Conservation (phyloP, 352 stramenopile genomes). For the Phytophthora agathidicida region DNA sequence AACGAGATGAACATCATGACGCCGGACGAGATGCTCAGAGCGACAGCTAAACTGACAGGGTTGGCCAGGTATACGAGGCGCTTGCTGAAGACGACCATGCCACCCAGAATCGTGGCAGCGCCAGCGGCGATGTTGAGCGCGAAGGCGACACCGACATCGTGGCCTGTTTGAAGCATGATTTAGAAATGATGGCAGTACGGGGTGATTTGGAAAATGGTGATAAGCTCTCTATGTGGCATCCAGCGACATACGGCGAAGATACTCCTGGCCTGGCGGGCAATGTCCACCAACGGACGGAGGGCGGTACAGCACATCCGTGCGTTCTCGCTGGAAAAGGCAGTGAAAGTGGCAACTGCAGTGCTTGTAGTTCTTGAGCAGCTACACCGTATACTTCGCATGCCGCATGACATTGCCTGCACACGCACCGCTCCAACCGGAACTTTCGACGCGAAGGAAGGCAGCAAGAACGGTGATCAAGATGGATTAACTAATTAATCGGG, state of each 20-base stretch:
- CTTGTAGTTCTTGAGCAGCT: too few relatives aligned
- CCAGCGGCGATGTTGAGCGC: constrained; percentile 31
- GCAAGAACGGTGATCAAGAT: not conserved
- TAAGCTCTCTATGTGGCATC: too few relatives aligned
- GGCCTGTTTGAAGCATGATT: constrained; percentile 41
- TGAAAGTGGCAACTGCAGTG: too few relatives aligned
- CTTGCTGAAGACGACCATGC: constrained; percentile 55
- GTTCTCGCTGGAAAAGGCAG: too few relatives aligned
- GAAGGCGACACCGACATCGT: constrained; percentile 26
- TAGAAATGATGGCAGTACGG: not conserved
- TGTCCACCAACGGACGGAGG: not conserved
- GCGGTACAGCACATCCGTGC: too few relatives aligned
- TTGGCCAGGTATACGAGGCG: constrained; percentile 46
- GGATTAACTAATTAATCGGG: not conserved
- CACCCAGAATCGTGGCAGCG: constrained; percentile 57
- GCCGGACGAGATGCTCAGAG: constrained; percentile 66
- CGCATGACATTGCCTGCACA: too few relatives aligned
- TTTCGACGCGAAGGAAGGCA: not conserved
- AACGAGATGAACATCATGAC: too few relatives aligned
- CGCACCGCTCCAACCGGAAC: too few relatives aligned
- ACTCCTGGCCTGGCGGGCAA: too few relatives aligned
- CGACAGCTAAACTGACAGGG: constrained; percentile 78
- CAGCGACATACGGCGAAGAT: too few relatives aligned
- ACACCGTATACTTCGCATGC: too few relatives aligned
- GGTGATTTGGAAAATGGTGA: not conserved